Base-by-base conservation (phyloP, 2,329 filamentous ascomycete genomes). In the Aspergillus pseudoviridinutans region DNA sequence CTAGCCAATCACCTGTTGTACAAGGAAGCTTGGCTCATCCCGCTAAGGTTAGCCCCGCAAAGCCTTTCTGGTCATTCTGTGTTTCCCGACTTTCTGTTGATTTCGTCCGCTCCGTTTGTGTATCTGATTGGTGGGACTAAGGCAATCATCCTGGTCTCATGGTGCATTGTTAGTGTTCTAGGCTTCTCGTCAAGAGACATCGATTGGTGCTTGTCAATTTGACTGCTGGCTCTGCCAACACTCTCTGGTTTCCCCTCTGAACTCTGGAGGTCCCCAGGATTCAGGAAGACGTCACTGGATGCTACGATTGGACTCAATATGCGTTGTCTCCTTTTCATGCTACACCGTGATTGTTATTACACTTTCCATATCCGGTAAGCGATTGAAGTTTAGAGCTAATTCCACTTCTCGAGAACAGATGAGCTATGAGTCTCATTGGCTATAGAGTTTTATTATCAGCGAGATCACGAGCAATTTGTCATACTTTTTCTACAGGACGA, bases 1-100 rank as follows among this genome's bases (percentile, higher is more conserved):
- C 12, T 10, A n/a, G 20, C 66, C 60, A 69, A 67, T 69, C 55
- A 35, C 12, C 7, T 9, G 32, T 24, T 9, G 28, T 27, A 51
- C 35, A 57, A 8, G 41, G 58, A 62, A 66, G 62, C 65, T 68
- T 69, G 67, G 66, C 67, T 61, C 58, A 54, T 49, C 50, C 56
- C 29, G 53, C 62, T 62, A 61, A 54, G 38, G 29, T 53, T 64
- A 62, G 60, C 55, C 54, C 50, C 50, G 35, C 29, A 47, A 47
- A 47, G 44, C 24, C 32, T n/a, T 25, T 22, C 20, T 35, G 29
- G 32, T 38, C 50, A 25, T 24, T 38, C 50, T 42, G 32, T 35
- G 4, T 35, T 35, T 35, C 32, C 32, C 14, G 14, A 17, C 14
- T 35, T 32, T 2, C 29, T 32, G 29, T 32, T 8, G 50, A 17